These are phyloP conservation scores for Cutaneotrichosporon sp. DNA, from an alignment of 1,284 basidiomycete species.

Conservation along the genomic window DNA sequence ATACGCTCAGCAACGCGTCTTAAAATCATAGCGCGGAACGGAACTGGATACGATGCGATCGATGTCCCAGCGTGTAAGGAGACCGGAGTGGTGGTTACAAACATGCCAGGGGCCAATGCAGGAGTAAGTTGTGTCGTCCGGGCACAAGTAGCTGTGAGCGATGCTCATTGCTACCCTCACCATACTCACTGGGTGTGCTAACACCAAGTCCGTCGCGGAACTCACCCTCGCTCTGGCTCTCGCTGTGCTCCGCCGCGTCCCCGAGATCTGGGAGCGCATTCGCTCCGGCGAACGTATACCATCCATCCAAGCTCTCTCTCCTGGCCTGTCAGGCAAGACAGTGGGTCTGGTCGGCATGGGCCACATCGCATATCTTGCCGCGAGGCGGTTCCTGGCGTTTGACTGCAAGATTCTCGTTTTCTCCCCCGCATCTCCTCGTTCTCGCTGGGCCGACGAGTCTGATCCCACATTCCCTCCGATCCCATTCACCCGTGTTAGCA, in stretches of 20 bases:
- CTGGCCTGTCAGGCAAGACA: slow-evolving; percentile 47
- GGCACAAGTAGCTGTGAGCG: too few relatives aligned
- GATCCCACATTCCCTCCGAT: slow-evolving; percentile 33
- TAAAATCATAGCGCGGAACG: slow-evolving; percentile 33
- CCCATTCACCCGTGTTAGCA: slow-evolving; percentile 50
- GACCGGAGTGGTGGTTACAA: slow-evolving; percentile 58
- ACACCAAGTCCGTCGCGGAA: slow-evolving; percentile 53
- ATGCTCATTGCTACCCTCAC: background rate
- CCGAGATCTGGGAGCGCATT: slow-evolving; percentile 53
- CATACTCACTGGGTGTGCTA: background rate
- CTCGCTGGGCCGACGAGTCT: slow-evolving; percentile 32
- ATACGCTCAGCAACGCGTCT: slow-evolving; percentile 21
- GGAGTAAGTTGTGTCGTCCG: too few relatives aligned
- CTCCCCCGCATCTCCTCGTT: slow-evolving; percentile 44
- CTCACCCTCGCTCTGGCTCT: slow-evolving; percentile 58
- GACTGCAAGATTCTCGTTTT: slow-evolving; percentile 41
- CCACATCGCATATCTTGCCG: slow-evolving; percentile 42
- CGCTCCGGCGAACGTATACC: slow-evolving; percentile 57
- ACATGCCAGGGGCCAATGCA: slow-evolving; percentile 50
- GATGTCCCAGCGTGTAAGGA: slow-evolving; percentile 49
- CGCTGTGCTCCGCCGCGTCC: slow-evolving; percentile 55
- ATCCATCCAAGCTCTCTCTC: slow-evolving; percentile 50
- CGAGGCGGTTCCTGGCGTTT: slow-evolving; percentile 44
- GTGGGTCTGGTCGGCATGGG: slow-evolving; percentile 51
- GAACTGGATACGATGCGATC: slow-evolving; percentile 37